Conservation (phyloP, 768 basidiomycete species). For the Leucosporidium yakuticum region DNA sequence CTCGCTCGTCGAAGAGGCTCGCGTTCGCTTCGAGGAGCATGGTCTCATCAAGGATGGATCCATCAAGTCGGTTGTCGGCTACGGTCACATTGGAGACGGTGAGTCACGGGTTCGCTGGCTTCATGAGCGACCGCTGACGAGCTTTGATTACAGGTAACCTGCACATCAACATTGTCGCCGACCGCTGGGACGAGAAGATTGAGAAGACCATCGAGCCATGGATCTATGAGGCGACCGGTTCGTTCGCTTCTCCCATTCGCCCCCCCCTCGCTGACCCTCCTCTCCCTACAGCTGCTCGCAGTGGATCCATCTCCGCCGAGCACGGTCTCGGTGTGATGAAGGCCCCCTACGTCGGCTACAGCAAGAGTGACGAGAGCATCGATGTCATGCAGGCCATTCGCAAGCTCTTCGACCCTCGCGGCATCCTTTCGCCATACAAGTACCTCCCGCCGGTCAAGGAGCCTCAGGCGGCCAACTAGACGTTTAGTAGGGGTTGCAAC, state of each 20-base stretch:
- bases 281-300: conserved; percentile 46
- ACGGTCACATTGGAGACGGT: conserved; percentile 97
- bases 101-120: conserved; percentile 40
- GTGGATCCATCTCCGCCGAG: conserved; percentile 92
- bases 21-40: conserved; percentile 56
- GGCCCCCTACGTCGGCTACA: conserved; percentile 79
- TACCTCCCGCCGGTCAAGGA: conserved; percentile 16
- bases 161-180: conserved; percentile 84
- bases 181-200: conserved; percentile 73
- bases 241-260: conserved; percentile 23
- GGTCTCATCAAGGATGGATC: conserved; percentile 45
- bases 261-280: background rate
- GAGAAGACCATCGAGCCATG: conserved; percentile 87
- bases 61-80: conserved; percentile 81
- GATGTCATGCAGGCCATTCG: conserved; percentile 88
- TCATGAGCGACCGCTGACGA: background rate
- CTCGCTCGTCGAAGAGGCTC: conserved; percentile 71
- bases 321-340: conserved; percentile 98
- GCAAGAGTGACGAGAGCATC: conserved; percentile 71
- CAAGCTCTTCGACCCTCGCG: conserved; percentile 75
- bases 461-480: too few relatives aligned
- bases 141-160: conserved; percentile 59
- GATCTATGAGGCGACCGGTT: conserved; percentile 76
- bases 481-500: too few relatives aligned
- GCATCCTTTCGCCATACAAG: conserved; percentile 74